Base-by-base conservation (phyloP, 2,329 filamentous ascomycete genomes). In the Exophiala aquamarina region DNA sequence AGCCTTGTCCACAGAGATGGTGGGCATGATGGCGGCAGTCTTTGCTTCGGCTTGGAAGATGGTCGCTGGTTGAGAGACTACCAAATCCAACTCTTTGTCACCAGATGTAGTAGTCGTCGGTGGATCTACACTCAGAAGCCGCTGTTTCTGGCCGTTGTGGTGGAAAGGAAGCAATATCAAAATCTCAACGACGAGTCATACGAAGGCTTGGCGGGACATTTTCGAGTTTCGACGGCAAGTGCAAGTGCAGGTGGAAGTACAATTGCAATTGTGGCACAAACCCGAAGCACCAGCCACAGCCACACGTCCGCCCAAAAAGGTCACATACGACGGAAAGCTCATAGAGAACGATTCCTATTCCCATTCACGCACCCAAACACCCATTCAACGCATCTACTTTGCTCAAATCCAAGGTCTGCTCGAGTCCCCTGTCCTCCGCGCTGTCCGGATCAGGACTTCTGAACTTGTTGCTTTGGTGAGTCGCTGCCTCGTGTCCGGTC, bases 1-100 rank as follows among this genome's bases (percentile, higher is more conserved):
- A 64, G 90, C 91, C 77, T 97, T 98, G 77, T 97, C 88, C 62
- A 97, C 91, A 61, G 86, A 80, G 62, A 98, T 96, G 67, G 93
- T 98, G 73, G 93, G 93, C 93, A 96, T 96, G 52, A 68, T 82
- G 70, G 66, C 59, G 62, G 49, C 40, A 61, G 31, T 21, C n/a
- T n/a, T n/a, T n/a, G n/a, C n/a, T 26, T 6, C 11, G 23, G 6
- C 6, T 6, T 26, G 23, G 11, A 11, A 26, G 23, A 26, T 26
- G 23, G 11, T 26, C 6, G 23, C 11, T 14, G 43, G 21, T 37
- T 37, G 35, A n/a, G 35, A 37, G 10, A 37, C 35, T 4, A 19
- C 35, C 17, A 20, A 11, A 11, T 11, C 6, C 6, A 6, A 26
- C 23, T 26, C 23, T 26, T 11, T 11, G 23, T 26, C 6, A 6